phyloP scores from a whole-genome alignment of 2,329 filamentous ascomycete species.

The Sporothrix curviconia region DNA sequence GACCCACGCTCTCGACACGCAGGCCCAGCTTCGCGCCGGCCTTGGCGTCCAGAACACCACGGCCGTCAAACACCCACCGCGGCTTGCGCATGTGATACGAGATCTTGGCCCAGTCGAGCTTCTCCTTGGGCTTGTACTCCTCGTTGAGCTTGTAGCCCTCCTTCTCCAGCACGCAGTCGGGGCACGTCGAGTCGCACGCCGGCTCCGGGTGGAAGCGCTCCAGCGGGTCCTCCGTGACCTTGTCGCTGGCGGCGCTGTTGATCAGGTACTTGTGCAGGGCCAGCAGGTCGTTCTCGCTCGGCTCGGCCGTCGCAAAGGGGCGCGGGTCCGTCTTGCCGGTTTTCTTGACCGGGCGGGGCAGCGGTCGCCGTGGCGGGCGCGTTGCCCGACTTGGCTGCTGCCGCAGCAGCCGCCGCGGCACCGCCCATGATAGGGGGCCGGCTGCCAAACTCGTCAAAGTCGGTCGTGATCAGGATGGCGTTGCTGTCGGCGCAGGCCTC shows the following conservation, averaged over 20 bases:
- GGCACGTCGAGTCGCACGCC: conserved; percentile 38
- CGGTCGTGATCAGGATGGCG: conserved; percentile 49
- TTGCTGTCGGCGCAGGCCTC: conserved; percentile 43
- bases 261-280: conserved; percentile 42
- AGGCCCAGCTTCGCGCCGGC: conserved; percentile 46
- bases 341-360: conserved; percentile 12
- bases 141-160: conserved; percentile 20
- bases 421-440: conserved; percentile 19
- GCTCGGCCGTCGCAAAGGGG: conserved; percentile 33
- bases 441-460: conserved; percentile 49
- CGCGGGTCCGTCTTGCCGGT: conserved; percentile 39
- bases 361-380: background rate
- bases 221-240: conserved; percentile 39
- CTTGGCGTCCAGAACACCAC: conserved; percentile 43
- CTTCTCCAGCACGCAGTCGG: conserved; percentile 38
- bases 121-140: conserved; percentile 41
- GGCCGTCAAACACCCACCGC: conserved; percentile 52
- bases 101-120: conserved; percentile 46
- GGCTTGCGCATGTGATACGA: conserved; percentile 45
- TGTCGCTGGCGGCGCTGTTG: conserved; percentile 23
- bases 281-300: conserved; percentile 41
- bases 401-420: conserved; percentile 17
- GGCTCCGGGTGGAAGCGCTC: conserved; percentile 40
- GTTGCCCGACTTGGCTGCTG: conserved; percentile 19
- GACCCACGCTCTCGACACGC: conserved; percentile 46